phyloP scores from a whole-genome alignment of 148 eudicot genomes.

The Cornus suecica region DNA sequence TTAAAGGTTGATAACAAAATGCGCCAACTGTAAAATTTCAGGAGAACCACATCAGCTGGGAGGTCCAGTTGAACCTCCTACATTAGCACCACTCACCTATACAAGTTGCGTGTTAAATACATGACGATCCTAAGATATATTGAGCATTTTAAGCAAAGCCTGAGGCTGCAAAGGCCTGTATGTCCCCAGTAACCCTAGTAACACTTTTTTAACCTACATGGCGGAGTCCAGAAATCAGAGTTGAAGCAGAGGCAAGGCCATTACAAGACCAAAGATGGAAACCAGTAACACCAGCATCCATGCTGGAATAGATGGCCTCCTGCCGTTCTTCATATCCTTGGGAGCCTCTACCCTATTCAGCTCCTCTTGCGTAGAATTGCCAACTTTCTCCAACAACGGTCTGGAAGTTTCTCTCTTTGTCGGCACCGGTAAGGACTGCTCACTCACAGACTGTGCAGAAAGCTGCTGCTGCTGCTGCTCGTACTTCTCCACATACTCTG shows the following conservation, averaged over 20 bases:
- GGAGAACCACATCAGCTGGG: background rate
- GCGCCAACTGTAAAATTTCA: constrained; percentile 11
- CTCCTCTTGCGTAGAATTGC: constrained; percentile 29
- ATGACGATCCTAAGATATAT: background rate
- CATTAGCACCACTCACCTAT: constrained; percentile 8
- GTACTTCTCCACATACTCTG: constrained; percentile 84
- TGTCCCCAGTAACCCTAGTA: background rate
- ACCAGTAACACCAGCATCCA: constrained; percentile 73
- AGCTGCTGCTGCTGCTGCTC: constrained; percentile 58
- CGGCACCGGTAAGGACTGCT: constrained; percentile 25
- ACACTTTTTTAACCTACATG: background rate
- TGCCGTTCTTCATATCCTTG: constrained; percentile 36
- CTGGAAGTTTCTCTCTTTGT: constrained; percentile 27
- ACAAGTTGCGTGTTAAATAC: constrained; percentile 14
- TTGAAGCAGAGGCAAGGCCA: constrained; percentile 91
- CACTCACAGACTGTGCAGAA: constrained; percentile 38
- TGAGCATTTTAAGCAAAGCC: background rate
- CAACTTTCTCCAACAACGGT: constrained; percentile 29
- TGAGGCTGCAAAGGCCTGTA: background rate
- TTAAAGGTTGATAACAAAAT: background rate
- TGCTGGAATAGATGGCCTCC: constrained; percentile 53
- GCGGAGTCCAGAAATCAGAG: constrained; percentile 31
- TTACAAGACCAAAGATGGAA: constrained; percentile 68
- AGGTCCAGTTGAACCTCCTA: background rate
- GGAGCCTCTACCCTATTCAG: constrained; percentile 32